A percentile compares a stretch with the other conserved stretches of the same genome.
Evolutionary conservation across 2,329 filamentous ascomycete genomes (phyloP).

Genomic region (Botrytis medusae): DNA sequence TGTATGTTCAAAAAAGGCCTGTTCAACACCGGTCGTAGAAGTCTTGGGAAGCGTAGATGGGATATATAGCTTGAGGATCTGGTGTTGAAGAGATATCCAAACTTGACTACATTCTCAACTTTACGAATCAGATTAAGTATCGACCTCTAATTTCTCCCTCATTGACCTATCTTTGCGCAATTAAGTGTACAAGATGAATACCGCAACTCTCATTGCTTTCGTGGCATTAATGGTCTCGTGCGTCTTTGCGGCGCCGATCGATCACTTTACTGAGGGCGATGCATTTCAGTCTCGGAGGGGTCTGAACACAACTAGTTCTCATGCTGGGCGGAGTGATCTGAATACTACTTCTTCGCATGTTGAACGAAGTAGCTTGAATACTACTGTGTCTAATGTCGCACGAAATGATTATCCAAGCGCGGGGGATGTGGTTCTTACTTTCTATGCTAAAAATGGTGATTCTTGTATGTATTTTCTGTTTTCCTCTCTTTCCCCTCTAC

Average conservation of each 20-base stretch:
- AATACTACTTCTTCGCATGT: neutral
- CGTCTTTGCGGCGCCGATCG: neutral
- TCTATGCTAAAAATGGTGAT: neutral
- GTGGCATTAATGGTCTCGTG: neutral
- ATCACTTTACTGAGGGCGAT: neutral
- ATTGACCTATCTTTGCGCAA: neutral
- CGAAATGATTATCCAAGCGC: neutral
- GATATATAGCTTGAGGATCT: neutral
- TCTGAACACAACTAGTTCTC: neutral
- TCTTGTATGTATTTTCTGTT: neutral
- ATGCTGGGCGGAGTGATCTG: neutral
- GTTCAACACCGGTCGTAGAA: neutral
- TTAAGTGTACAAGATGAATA: neutral
- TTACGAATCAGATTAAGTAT: neutral
- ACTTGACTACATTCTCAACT: neutral
- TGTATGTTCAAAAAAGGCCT: neutral
- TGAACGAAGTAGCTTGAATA: neutral
- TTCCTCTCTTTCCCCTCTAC: accelerated
- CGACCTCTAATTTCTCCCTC: neutral
- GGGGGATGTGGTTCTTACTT: neutral
- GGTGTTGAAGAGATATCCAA: neutral
- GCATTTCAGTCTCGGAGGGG: neutral
- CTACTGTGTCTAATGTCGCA: neutral
- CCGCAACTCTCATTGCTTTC: neutral
- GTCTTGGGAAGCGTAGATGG: neutral